Percentiles rank a stretch among this genome's conserved stretches.
Evolutionary conservation across 805 yeast species (phyloP).

Genomic region (Wickerhamiella cacticola): DNA sequence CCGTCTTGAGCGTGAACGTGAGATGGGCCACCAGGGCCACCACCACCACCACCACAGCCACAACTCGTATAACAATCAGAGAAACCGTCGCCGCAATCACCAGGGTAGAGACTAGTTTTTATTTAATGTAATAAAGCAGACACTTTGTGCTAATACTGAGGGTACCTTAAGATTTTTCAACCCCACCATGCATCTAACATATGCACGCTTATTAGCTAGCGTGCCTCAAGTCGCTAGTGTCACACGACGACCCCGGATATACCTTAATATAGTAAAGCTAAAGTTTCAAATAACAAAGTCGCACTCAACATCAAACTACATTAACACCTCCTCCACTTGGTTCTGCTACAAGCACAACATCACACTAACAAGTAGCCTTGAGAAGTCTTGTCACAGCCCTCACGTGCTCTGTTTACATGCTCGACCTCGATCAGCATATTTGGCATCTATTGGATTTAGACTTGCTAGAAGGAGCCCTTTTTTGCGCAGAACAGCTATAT

Average conservation of each 20-base stretch:
- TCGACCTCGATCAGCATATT: slow-evolving; percentile 26
- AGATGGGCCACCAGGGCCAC: slow-evolving; percentile 9
- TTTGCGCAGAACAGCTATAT: slow-evolving; percentile 69
- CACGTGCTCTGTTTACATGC: slow-evolving; percentile 3
- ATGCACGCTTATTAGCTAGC: neutral
- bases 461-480: slow-evolving; percentile 62
- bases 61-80: slow-evolving; percentile 9
- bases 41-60: slow-evolving; percentile 14
- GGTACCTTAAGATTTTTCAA: too few relatives aligned
- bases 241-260: too few relatives aligned
- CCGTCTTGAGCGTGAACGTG: slow-evolving; percentile 9
- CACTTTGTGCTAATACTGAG: neutral
- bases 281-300: too few relatives aligned
- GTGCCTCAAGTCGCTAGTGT: too few relatives aligned
- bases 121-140: slow-evolving; percentile 4
- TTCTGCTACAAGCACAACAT: too few relatives aligned
- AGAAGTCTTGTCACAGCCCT: neutral
- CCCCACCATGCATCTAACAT: too few relatives aligned
- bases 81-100: slow-evolving; percentile 9
- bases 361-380: too few relatives aligned
- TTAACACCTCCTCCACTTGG: too few relatives aligned
- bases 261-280: too few relatives aligned
- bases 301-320: too few relatives aligned
- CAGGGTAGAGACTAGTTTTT: neutral
- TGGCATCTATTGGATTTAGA: slow-evolving; percentile 63